Base-by-base conservation (phyloP, 2,329 filamentous ascomycete species). In the Ceratocystis destructans region DNA sequence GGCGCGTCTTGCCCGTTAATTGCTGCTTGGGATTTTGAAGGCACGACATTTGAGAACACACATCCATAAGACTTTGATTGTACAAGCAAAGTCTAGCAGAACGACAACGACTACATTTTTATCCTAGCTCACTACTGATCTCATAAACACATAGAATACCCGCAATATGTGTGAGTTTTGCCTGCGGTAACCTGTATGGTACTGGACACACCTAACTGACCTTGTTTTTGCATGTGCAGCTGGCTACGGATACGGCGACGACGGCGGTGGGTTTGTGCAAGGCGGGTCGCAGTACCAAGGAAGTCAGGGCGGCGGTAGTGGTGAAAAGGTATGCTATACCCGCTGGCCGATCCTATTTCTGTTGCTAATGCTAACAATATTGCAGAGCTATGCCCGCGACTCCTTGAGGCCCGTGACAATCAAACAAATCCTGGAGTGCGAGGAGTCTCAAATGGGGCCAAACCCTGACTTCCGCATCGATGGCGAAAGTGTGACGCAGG, bases 351-450 rank as follows among this genome's bases (percentile, higher is more conserved):
- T 6, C 22, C 17, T 5, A n/a, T 20, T 62, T 20, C 20, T 25
- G 44, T 5, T 33, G 28, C 28, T 2, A 8, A 37, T 8, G 28
- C 45, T 53, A 63, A 63, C 25, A 33, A 33, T 37, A 0, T 28
- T 6, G 37, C 68, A 85, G 81, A 78, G 79, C 68, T 88, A 88
- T 74, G 82, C 83, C 71, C 89, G 95, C 76, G 90, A 96, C 72
- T 92, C 90, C 22, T 83, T 99, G 64, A 88, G 94, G 57, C 92
- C 94, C 0, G 89, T 96, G 61, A 99, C 94, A 10, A 90, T 97
- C 77, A 96, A 96, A 76, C 94, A 99, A 77, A 83, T 96, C 67
- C 79, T 92, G 73, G 90, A 95, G 69, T 89, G 90, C 70, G 82
- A 88, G 69, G 87, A 90, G 76, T 83, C 86, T 48, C 87, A 88